Base-by-base conservation (phyloP, 1,139 yeast species). In the Waltiozyma sp. region DNA sequence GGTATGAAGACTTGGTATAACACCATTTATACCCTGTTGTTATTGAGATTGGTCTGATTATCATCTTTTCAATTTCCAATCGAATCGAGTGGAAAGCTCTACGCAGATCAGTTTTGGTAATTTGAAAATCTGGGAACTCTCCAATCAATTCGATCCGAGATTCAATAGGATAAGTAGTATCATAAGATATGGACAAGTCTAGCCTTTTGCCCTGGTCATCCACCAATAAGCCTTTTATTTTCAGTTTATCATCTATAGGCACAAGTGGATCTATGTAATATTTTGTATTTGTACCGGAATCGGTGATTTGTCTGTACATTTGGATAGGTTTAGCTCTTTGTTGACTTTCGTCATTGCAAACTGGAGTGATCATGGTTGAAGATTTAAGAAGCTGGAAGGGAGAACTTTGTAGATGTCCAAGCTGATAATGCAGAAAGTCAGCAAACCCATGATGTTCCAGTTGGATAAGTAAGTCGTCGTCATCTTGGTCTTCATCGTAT, bases 21-120 rank as follows among this genome's bases (percentile, higher is more conserved):
- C 43, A 51, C 56, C 56, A 53, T 40, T 53, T 53, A 35, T 51
- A 53, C 0, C 56, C 56, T 6, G 55, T 48, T 3, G 49, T 46
- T 21, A 43, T 43, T 5, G 51, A 48, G 31, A 53, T 47, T 4
- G 53, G 54, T 1, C 42, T 40, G 9, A 53, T 42, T 2, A 53
- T 38, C 23, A 47, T 46, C 37, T 42, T 44, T 19, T 41, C 47
- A n/a, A 53, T 49, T n/a, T 47, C 54, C 28, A 45, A 34, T 38
- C 56, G 49, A 14, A 53, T 45, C 18, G 54, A 46, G 31, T 45
- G 42, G 43, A 52, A 52, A 0, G 48, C 54, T 28, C 40, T 42
- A 11, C 46, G 45, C 7, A 52, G 40, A 19, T 52, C 54, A 1
- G 35, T 42, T 33, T 46, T 49, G 21, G 53, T 48, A 11, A 51